Percentiles rank a stretch among this genome's conserved stretches.
phyloP scores from a whole-genome alignment of 2,329 filamentous ascomycete genomes.

The Pyricularia sp. region DNA sequence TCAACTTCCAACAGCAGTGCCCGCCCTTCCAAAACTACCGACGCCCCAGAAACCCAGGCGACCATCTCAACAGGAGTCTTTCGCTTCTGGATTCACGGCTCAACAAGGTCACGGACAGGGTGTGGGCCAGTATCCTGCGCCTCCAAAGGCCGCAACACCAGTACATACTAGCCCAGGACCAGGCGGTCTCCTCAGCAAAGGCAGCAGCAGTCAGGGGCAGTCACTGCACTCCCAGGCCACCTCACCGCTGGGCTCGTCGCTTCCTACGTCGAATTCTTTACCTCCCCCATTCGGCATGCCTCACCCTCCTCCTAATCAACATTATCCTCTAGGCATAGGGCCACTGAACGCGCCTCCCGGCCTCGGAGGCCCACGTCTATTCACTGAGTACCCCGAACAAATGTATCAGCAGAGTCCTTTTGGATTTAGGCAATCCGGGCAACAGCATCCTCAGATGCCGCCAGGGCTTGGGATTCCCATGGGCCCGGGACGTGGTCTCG shows the following conservation, averaged over 20 bases:
- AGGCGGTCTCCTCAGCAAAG: slow-evolving; percentile 40
- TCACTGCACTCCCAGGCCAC: slow-evolving; percentile 38
- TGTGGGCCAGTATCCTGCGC: slow-evolving; percentile 44
- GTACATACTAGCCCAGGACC: slow-evolving; percentile 56
- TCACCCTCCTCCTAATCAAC: neutral
- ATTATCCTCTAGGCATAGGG: neutral
- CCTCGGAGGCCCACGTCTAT: neutral
- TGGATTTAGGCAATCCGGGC: neutral
- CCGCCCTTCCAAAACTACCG: slow-evolving; percentile 71
- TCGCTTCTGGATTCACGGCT: neutral
- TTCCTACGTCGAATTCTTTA: neutral
- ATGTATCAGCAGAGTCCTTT: neutral
- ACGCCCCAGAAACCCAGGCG: slow-evolving; percentile 72
- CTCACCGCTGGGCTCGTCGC: slow-evolving; percentile 50
- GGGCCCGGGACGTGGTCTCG: neutral
- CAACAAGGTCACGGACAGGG: neutral
- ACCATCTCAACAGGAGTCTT: slow-evolving; percentile 65
- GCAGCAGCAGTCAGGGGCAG: slow-evolving; percentile 9
- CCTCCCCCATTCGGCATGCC: neutral
- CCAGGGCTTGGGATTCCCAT: slow-evolving; percentile 5
- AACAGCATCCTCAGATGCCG: neutral
- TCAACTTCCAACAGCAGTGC: slow-evolving; percentile 68
- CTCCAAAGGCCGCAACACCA: slow-evolving; percentile 48
- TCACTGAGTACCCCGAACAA: neutral
- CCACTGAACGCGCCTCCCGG: neutral